Conservation (phyloP, 1,284 basidiomycete species). For the Ustilago hordei region DNA sequence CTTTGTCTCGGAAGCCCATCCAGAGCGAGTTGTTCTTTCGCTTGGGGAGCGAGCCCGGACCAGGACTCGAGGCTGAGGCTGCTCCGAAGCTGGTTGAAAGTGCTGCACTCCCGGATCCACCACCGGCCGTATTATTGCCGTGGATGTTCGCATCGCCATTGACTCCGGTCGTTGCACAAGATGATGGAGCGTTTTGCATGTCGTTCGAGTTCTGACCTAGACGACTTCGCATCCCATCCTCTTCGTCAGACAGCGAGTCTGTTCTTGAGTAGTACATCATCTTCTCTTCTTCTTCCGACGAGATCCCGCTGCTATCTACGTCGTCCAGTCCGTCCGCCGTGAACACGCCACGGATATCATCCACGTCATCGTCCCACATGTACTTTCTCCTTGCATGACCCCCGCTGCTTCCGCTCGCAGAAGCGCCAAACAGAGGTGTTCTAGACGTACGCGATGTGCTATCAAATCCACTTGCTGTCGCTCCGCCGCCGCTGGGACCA, state of each 20-base stretch:
- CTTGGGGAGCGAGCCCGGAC: conserved; percentile 28
- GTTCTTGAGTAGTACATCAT: conserved; percentile 48
- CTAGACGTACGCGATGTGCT: conserved; percentile 14
- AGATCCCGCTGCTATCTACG: conserved; percentile 33
- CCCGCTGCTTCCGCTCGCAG: neutral
- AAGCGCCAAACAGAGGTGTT: conserved; percentile 34
- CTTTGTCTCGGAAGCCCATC: conserved; percentile 51
- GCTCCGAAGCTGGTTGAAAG: conserved; percentile 23
- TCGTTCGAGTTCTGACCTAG: neutral
- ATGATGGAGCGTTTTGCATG: conserved; percentile 13
- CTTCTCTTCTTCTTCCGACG: conserved; percentile 42
- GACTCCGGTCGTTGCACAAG: neutral
- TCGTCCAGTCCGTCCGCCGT: conserved; percentile 36
- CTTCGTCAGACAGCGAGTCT: conserved; percentile 34
- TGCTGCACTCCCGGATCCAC: neutral
- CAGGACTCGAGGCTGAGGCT: neutral
- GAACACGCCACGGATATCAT: conserved; percentile 49
- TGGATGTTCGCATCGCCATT: neutral
- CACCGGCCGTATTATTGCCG: neutral
- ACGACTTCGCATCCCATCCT: conserved; percentile 25
- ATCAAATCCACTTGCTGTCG: neutral
- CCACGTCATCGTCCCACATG: conserved; percentile 54
- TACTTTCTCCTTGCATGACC: conserved; percentile 32
- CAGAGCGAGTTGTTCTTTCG: conserved; percentile 46
- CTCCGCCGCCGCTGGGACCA: conserved; percentile 15